These are phyloP conservation scores for Cladosporium sp. DNA, from an alignment of 2,329 filamentous ascomycete genomes.

Conservation along the genomic window DNA sequence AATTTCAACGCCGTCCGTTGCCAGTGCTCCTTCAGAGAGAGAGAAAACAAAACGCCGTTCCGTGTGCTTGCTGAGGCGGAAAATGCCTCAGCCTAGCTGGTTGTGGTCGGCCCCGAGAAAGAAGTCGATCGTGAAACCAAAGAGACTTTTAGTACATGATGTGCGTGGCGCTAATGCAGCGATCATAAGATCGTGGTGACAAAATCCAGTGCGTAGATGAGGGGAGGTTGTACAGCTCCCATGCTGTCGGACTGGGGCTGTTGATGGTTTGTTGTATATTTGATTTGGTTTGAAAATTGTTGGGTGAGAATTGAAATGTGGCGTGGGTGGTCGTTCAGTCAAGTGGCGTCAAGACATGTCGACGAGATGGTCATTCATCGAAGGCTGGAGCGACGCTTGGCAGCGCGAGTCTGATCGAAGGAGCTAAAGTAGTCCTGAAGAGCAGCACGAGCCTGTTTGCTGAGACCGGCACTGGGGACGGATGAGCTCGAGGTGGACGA, in stretches of 20 bases:
- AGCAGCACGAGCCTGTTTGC: constrained; percentile 70
- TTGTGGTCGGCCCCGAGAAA: too few relatives aligned
- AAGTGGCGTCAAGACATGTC: background rate
- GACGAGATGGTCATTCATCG: constrained; percentile 13
- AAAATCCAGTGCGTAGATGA: background rate
- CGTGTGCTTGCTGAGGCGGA: too few relatives aligned
- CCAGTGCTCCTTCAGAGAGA: too few relatives aligned
- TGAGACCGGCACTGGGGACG: constrained; percentile 49
- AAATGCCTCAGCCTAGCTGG: too few relatives aligned
- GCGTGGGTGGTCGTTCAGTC: background rate
- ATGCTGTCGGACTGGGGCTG: background rate
- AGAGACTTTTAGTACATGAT: too few relatives aligned
- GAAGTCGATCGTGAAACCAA: too few relatives aligned
- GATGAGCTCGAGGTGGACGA: constrained; percentile 64
- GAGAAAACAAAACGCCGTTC: too few relatives aligned
- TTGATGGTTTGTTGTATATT: background rate
- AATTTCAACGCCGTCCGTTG: too few relatives aligned
- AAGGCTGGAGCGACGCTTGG: constrained; percentile 34
- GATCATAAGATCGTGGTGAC: background rate
- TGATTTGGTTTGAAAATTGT: background rate
- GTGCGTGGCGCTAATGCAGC: too few relatives aligned
- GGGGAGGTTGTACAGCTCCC: background rate
- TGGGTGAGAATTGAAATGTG: background rate
- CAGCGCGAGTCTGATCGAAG: constrained; percentile 74
- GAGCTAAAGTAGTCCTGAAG: constrained; percentile 80